These are phyloP conservation scores for Fraxinus paxiana DNA, from an alignment of 305 asterid genomes.

Conservation along the genomic window DNA sequence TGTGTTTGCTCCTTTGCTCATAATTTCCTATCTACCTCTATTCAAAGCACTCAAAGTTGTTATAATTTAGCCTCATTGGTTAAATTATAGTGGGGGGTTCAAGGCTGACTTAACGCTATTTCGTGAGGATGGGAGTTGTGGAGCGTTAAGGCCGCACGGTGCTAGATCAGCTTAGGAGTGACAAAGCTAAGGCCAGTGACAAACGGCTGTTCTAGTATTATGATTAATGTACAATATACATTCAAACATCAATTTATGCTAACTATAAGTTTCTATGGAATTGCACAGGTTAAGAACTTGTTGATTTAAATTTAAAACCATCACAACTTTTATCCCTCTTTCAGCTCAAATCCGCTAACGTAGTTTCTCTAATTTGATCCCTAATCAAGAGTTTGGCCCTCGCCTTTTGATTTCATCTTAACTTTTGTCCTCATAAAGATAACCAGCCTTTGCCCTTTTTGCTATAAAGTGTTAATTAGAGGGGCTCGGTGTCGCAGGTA, in stretches of 20 bases:
- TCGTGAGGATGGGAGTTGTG: not conserved
- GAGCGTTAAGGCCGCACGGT: not conserved
- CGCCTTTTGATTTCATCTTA: not conserved
- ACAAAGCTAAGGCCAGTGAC: not conserved
- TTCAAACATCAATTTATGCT: not conserved
- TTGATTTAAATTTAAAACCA: not conserved
- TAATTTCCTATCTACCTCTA: not conserved
- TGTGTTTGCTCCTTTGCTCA: not conserved
- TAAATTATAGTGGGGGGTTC: not conserved
- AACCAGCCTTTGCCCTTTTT: not conserved
- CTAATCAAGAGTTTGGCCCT: not conserved
- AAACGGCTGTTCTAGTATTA: not conserved
- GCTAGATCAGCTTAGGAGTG: not conserved
- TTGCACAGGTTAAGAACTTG: not conserved
- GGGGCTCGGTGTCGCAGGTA: conserved; percentile 52
- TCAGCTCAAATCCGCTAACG: not conserved
- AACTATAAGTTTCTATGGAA: not conserved
- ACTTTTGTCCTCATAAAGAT: not conserved
- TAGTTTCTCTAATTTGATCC: not conserved
- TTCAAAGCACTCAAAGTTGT: not conserved
- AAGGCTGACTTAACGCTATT: not conserved
- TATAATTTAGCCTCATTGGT: not conserved
- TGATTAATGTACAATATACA: not conserved
- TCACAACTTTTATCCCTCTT: not conserved
- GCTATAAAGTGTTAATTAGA: not conserved